These are phyloP conservation scores for Spathaspora boniae DNA, from an alignment of 805 yeast species.

Conservation along the genomic window DNA sequence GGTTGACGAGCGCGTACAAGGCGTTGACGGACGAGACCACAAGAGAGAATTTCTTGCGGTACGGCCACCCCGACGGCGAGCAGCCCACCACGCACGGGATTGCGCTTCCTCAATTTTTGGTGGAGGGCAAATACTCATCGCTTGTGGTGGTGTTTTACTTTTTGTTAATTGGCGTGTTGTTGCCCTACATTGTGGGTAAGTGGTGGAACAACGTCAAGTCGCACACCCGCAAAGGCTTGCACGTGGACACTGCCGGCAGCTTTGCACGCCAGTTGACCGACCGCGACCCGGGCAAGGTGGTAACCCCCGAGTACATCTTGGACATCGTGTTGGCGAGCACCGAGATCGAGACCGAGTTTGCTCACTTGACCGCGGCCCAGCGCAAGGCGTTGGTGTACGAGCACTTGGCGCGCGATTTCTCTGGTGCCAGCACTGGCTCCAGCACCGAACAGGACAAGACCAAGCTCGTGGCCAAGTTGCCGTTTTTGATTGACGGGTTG, in stretches of 20 bases:
- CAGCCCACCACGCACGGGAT: slow-evolving; percentile 88
- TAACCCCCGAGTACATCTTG: slow-evolving; percentile 55
- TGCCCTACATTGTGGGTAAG: slow-evolving; percentile 75
- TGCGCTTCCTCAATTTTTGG: slow-evolving; percentile 88
- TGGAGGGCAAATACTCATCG: slow-evolving; percentile 76
- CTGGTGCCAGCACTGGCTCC: no score
- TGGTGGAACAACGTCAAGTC: slow-evolving; percentile 90
- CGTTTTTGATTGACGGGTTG: slow-evolving; percentile 64
- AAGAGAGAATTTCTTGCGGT: slow-evolving; percentile 75
- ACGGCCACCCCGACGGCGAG: slow-evolving; percentile 98
- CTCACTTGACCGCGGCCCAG: slow-evolving; percentile 41
- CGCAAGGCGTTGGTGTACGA: slow-evolving; percentile 50
- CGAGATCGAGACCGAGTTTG: slow-evolving; percentile 52
- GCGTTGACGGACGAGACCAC: slow-evolving; percentile 88
- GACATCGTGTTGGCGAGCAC: slow-evolving; percentile 60
- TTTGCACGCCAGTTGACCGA: slow-evolving; percentile 73
- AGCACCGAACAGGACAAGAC: slow-evolving; percentile 40
- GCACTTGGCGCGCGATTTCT: slow-evolving; percentile 53
- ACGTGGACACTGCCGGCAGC: slow-evolving; percentile 75
- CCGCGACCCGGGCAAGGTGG: slow-evolving; percentile 63
- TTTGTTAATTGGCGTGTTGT: slow-evolving; percentile 65
- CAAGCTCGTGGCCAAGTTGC: slow-evolving; percentile 58
- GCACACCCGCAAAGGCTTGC: slow-evolving; percentile 78
- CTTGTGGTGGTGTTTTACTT: slow-evolving; percentile 63
- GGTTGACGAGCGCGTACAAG: slow-evolving; percentile 87